Base-by-base conservation (phyloP, 2,329 filamentous ascomycete genomes). In the Geoglossum cookeanum region DNA sequence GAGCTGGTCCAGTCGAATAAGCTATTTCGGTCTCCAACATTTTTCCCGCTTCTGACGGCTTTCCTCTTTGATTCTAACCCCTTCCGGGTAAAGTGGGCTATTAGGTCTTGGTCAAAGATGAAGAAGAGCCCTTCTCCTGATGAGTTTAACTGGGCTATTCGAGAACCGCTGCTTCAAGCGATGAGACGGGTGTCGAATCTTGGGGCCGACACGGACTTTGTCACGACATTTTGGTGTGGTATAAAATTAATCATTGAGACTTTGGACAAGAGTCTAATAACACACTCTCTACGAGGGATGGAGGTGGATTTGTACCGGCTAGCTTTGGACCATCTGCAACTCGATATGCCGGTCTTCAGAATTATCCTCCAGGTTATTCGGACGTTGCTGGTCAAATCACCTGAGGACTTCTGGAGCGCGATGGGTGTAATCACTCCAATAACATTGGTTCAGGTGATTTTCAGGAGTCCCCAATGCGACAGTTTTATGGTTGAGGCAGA, bases 121-220 rank as follows among this genome's bases (percentile, higher is more conserved):
- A 75, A 78, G 53, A 75, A 79, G 11, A 73, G 76, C 22, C 76
- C 94, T 55, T 81, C 83, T 0, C 74, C 78, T 8, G 76, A 81
- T 39, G 85, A 92, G 61, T 97, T 95, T 66, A 86, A 95, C 48
- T 94, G 86, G 84, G 86, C 87, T 9, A 81, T 96, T 45, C 82
- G 83, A 61, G 83, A 86, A 60, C 81, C 83, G 37, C 74, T 97
- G 17, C 72, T 81, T 42, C 74, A 77, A 57, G 82, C 81, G 6
- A 80, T 95, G 59, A 72, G 77, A 55, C 74, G 77, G 32, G 80
- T 84, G 1, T 77, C 78, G 54, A 72, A 75, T 59, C 76, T 74
- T 57, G 77, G 77, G 27, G 68, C 74, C 15, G 74, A 75, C 61
- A 62, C 71, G 48, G 67, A 71, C 56, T 72, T 78, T 55, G 78